Evolutionary conservation across 2,329 filamentous ascomycete genomes (phyloP).

Genomic region (Stenocarpella maydis): DNA sequence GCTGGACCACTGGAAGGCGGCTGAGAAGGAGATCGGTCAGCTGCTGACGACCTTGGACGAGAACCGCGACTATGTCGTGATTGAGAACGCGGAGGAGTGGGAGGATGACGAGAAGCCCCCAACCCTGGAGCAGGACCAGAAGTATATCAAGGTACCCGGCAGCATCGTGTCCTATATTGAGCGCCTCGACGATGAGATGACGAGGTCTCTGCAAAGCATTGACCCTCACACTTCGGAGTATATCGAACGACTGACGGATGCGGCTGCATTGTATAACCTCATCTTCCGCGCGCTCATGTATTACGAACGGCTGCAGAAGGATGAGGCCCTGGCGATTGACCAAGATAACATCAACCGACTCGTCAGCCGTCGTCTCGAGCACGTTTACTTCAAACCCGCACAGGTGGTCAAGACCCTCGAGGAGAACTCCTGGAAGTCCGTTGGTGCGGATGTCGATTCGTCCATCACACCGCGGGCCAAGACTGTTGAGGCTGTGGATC

Average conservation of each 20-base stretch:
- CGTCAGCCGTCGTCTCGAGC: constrained; percentile 92
- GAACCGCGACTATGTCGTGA: constrained; percentile 82
- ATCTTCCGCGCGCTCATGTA: constrained; percentile 90
- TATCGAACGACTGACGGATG: constrained; percentile 92
- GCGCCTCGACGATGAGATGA: constrained; percentile 95
- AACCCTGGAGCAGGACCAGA: constrained; percentile 74
- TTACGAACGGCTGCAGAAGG: constrained; percentile 80
- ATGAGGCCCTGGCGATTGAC: constrained; percentile 73
- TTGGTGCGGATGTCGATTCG: constrained; percentile 76
- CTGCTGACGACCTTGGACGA: constrained; percentile 82
- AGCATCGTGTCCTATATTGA: constrained; percentile 95
- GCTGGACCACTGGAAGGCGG: constrained; percentile 95
- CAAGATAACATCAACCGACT: constrained; percentile 93
- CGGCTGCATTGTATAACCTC: constrained; percentile 88
- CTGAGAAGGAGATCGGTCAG: constrained; percentile 83
- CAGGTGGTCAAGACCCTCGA: constrained; percentile 94
- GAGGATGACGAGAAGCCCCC: constrained; percentile 98
- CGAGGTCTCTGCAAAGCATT: constrained; percentile 94
- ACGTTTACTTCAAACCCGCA: constrained; percentile 98
- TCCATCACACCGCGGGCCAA: constrained; percentile 78
- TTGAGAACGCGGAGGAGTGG: constrained; percentile 96
- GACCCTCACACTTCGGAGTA: constrained; percentile 99
- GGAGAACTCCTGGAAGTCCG: constrained; percentile 89
- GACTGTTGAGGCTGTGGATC: constrained; percentile 72
- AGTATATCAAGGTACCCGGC: constrained; percentile 88